These are phyloP conservation scores for Hyphopichia wangnamkhiaoensis DNA, from an alignment of 1,139 yeast genomes.

Conservation along the genomic window DNA sequence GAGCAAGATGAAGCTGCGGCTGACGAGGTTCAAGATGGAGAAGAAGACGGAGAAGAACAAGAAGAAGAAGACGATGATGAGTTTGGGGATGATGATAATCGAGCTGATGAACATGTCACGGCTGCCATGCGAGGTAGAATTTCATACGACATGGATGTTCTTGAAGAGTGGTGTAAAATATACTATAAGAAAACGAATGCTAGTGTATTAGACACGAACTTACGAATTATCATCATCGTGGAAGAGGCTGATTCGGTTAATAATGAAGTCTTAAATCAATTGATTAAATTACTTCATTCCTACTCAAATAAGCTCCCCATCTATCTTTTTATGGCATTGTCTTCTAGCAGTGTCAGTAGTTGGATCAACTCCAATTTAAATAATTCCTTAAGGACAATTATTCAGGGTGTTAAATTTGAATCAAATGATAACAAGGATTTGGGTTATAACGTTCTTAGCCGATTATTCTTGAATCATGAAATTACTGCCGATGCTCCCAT, in stretches of 20 bases:
- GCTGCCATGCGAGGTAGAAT: slow-evolving; percentile 19
- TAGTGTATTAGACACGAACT: slow-evolving; percentile 10
- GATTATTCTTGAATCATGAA: slow-evolving; percentile 32
- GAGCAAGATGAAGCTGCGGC: slow-evolving; percentile 7
- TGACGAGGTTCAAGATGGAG: slow-evolving; percentile 7
- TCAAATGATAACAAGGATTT: slow-evolving; percentile 42
- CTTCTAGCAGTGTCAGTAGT: slow-evolving; percentile 40
- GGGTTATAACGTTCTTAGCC: slow-evolving; percentile 39
- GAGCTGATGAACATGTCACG: slow-evolving; percentile 12
- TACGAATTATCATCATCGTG: slow-evolving; percentile 47
- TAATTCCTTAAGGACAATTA: slow-evolving; percentile 30
- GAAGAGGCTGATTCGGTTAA: slow-evolving; percentile 68
- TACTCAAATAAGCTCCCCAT: slow-evolving; percentile 39
- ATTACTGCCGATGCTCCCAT: slow-evolving; percentile 18
- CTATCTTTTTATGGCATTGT: slow-evolving; percentile 53
- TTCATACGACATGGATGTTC: slow-evolving; percentile 54
- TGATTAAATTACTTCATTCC: slow-evolving; percentile 48
- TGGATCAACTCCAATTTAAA: slow-evolving; percentile 41
- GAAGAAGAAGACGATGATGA: slow-evolving; percentile 9
- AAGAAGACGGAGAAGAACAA: slow-evolving; percentile 10
- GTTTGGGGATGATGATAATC: slow-evolving; percentile 15
- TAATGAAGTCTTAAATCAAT: slow-evolving; percentile 48
- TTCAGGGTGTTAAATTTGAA: slow-evolving; percentile 45
- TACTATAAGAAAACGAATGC: slow-evolving; percentile 15
- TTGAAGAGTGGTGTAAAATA: slow-evolving; percentile 45